These are phyloP conservation scores for Westerdykella aurantiaca DNA, from an alignment of 2,329 filamentous ascomycete genomes.

Conservation along the genomic window DNA sequence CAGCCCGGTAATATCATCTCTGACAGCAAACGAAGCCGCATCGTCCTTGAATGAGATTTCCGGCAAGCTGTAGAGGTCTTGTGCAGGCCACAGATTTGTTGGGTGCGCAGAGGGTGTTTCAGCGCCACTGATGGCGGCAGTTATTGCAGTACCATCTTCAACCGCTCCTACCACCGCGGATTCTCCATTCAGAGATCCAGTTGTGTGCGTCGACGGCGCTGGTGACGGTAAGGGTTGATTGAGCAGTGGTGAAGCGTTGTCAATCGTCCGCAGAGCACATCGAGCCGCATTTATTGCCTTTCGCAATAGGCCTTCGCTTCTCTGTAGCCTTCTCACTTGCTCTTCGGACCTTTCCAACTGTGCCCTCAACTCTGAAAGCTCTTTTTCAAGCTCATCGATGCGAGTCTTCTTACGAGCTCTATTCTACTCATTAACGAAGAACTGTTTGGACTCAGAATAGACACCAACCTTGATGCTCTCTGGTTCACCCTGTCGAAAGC, in stretches of 20 bases:
- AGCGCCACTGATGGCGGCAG: too few relatives aligned
- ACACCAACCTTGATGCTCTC: conserved; percentile 5
- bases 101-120: background rate
- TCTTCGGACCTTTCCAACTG: conserved; percentile 6
- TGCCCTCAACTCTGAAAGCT: conserved; percentile 1
- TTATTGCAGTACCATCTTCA: too few relatives aligned
- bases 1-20: conserved; percentile 3
- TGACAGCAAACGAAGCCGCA: background rate
- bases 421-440: too few relatives aligned
- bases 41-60: background rate
- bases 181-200: background rate
- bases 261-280: conserved; percentile 4
- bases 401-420: conserved; percentile 4
- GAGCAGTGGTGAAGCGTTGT: background rate
- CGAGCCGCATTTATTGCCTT: conserved; percentile 5
- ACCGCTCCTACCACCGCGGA: too few relatives aligned
- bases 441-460: background rate
- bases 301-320: conserved; percentile 5
- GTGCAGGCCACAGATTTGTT: background rate
- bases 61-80: too few relatives aligned
- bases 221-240: background rate
- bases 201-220: background rate
- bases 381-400: conserved; percentile 7
- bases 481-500: conserved; percentile 9
- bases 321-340: conserved; percentile 2